phyloP scores from a whole-genome alignment of 257 asterid genomes.

The Forsythia viridissima region DNA sequence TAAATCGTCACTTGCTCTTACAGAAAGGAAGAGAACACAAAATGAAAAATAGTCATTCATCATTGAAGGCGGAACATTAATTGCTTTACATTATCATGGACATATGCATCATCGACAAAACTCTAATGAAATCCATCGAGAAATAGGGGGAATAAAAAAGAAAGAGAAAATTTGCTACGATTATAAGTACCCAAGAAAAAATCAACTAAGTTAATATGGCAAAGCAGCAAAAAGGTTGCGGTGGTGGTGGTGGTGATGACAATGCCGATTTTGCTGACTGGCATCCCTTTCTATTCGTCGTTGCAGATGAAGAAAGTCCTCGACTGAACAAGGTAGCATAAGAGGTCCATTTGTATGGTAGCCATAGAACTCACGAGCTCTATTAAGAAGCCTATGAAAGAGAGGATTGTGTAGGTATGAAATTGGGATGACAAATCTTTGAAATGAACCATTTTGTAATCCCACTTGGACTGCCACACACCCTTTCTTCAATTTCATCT shows the following conservation, averaged over 20 bases:
- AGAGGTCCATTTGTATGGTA: constrained; percentile 28
- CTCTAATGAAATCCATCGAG: background rate
- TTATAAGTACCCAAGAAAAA: too few species aligned
- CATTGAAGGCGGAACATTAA: background rate
- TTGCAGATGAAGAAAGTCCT: constrained; percentile 31
- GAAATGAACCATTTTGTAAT: background rate
- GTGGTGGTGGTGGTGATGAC: background rate
- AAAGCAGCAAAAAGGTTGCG: constrained; percentile 9
- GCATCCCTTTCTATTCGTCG: constrained; percentile 24
- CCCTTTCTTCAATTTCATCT: background rate
- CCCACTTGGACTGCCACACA: constrained; percentile 27
- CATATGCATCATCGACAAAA: background rate
- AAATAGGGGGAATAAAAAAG: too few species aligned
- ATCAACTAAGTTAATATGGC: constrained; percentile 16
- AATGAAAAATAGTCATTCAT: background rate
- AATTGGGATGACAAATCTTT: constrained; percentile 31
- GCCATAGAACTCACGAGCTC: constrained; percentile 31
- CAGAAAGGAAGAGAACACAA: background rate
- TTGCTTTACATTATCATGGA: background rate
- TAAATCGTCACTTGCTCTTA: too few species aligned
- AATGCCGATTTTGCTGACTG: background rate
- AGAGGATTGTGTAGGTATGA: constrained; percentile 34
- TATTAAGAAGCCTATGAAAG: constrained; percentile 29
- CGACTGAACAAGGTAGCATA: constrained; percentile 32
- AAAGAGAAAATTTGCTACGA: too few species aligned